Evolutionary conservation across 2,329 filamentous ascomycete genomes (phyloP).

Genomic region (Anisogramma anomala): DNA sequence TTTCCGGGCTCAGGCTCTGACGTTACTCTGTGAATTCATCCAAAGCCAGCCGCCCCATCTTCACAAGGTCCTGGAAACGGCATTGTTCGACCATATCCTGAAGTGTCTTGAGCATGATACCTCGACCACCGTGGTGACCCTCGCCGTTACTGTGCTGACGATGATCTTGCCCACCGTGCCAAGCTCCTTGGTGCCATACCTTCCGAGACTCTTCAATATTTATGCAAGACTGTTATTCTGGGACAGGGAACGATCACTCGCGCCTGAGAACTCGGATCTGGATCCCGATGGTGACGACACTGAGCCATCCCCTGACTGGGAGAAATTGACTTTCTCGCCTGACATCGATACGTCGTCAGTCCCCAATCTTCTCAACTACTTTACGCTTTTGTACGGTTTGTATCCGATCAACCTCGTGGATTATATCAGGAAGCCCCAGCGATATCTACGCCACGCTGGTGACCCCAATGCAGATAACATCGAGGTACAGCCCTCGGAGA

Average conservation of each 20-base stretch:
- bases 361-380: conserved; percentile 61
- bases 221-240: conserved; percentile 73
- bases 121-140: conserved; percentile 63
- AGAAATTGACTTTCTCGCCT: conserved; percentile 49
- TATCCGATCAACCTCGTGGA: conserved; percentile 81
- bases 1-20: conserved; percentile 51
- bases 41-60: conserved; percentile 69
- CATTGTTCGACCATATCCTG: conserved; percentile 59
- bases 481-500: conserved; percentile 67
- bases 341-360: conserved; percentile 51
- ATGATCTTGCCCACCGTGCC: conserved; percentile 80
- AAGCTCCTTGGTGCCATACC: conserved; percentile 53
- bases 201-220: conserved; percentile 64
- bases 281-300: conserved; percentile 54
- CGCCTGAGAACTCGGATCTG: conserved; percentile 28
- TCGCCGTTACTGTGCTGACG: conserved; percentile 61
- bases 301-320: conserved; percentile 50
- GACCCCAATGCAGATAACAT: conserved; percentile 60
- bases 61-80: conserved; percentile 59
- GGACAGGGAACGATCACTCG: conserved; percentile 43
- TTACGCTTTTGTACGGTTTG: conserved; percentile 70
- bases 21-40: conserved; percentile 61
- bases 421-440: conserved; percentile 72
- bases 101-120: conserved; percentile 67
- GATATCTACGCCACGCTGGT: conserved; percentile 63